phyloP scores from a whole-genome alignment of 148 eudicot genomes.

The Oxyria digyna region DNA sequence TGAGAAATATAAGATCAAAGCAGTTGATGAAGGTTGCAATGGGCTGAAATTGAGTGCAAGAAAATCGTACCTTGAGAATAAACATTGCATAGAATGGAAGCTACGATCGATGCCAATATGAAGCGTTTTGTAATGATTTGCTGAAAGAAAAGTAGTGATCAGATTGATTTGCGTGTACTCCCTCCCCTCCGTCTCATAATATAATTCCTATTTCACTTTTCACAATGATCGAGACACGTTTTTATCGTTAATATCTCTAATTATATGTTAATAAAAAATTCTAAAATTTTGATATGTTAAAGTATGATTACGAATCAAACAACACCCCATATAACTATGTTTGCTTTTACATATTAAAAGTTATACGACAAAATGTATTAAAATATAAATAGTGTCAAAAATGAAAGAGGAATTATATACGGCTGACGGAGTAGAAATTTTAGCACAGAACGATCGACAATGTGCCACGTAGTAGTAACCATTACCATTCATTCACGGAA shows the following conservation, averaged over 20 bases:
- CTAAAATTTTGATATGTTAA: too few relatives aligned
- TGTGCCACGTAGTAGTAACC: neutral
- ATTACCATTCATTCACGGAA: neutral
- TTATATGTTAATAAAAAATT: too few relatives aligned
- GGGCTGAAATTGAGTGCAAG: neutral
- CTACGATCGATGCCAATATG: neutral
- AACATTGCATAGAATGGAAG: slow-evolving; percentile 4
- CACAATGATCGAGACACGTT: too few relatives aligned
- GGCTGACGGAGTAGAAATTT: neutral
- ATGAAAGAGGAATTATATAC: too few relatives aligned
- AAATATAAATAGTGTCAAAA: too few relatives aligned
- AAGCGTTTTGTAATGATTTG: neutral
- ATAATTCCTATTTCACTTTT: too few relatives aligned
- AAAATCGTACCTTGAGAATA: slow-evolving; percentile 3
- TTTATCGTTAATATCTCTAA: too few relatives aligned
- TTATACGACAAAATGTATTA: too few relatives aligned
- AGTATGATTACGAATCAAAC: too few relatives aligned
- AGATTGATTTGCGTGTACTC: neutral
- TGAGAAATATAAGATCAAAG: neutral
- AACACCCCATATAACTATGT: too few relatives aligned
- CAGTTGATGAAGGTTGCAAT: neutral
- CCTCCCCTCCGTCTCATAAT: too few relatives aligned
- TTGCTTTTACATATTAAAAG: too few relatives aligned
- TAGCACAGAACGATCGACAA: neutral
- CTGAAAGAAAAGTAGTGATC: neutral